These are phyloP conservation scores for Diaporthe amygdali DNA, from an alignment of 2,329 filamentous ascomycete genomes.

Conservation along the genomic window DNA sequence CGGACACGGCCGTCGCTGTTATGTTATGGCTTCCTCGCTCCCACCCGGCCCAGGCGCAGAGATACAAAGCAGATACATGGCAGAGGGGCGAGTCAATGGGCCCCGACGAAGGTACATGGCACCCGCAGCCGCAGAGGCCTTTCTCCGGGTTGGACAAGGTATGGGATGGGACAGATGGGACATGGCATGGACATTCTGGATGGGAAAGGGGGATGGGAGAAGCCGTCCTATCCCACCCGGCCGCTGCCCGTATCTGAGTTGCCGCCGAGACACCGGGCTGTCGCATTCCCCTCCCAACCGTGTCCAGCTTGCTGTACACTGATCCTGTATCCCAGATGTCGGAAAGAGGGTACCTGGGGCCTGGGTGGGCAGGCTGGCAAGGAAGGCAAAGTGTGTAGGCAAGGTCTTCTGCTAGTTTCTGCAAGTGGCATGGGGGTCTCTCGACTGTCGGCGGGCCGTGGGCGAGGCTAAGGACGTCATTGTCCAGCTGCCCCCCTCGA, in stretches of 20 bases:
- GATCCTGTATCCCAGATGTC: neutral
- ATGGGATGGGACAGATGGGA: neutral
- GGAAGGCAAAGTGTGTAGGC: neutral
- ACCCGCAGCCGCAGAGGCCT: neutral
- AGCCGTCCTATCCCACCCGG: neutral
- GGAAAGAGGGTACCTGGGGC: slow-evolving; percentile 14
- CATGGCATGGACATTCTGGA: neutral
- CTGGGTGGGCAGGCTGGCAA: neutral
- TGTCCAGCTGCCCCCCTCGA: neutral
- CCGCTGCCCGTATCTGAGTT: neutral
- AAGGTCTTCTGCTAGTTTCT: slow-evolving; percentile 21
- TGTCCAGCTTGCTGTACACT: neutral
- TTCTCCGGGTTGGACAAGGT: too few relatives aligned
- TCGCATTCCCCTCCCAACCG: neutral
- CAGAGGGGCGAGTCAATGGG: neutral
- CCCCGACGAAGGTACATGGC: neutral
- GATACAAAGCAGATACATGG: neutral
- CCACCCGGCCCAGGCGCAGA: neutral
- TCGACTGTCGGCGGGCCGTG: slow-evolving; percentile 5
- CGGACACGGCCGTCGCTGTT: slow-evolving; percentile 16
- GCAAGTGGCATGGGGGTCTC: slow-evolving; percentile 21
- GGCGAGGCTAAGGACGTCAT: slow-evolving; percentile 23
- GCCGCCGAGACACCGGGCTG: slow-evolving; percentile 18
- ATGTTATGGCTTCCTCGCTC: neutral
- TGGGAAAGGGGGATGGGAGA: neutral